These are phyloP conservation scores for Acacia concinna DNA, from an alignment of 331 rosid species.

Conservation along the genomic window DNA sequence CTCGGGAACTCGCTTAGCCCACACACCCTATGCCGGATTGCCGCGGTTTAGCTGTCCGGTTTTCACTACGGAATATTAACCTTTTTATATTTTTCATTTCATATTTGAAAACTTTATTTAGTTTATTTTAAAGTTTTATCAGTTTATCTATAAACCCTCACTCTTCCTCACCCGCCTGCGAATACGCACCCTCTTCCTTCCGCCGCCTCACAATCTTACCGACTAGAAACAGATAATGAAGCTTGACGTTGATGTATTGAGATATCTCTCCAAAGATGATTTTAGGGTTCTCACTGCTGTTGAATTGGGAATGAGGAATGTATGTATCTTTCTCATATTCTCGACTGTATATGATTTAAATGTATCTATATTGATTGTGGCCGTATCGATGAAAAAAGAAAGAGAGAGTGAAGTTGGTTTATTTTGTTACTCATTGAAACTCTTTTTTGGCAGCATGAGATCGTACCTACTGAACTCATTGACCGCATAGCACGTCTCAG, in stretches of 20 bases:
- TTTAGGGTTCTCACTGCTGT: constrained; percentile 88
- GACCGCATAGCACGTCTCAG: constrained; percentile 75
- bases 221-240: constrained; percentile 42
- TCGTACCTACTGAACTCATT: constrained; percentile 70
- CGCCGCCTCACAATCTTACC: no score
- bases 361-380: no score
- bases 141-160: no score
- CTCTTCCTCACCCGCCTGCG: no score
- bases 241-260: constrained; percentile 67
- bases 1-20: no score
- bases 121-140: no score
- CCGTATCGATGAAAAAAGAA: not conserved
- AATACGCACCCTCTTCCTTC: no score
- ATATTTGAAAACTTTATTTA: no score
- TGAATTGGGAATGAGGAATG: constrained; percentile 82
- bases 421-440: not conserved
- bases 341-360: not conserved
- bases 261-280: constrained; percentile 80
- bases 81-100: no score
- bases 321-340: constrained; percentile 27
- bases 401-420: not conserved
- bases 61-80: no score
- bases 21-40: no score
- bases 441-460: constrained; percentile 62
- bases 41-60: no score